Evolutionary conservation across 2,329 filamentous ascomycete genomes (phyloP), one percentile per base, ranked within the genome.

Genomic region (Trichoderma breve): DNA sequence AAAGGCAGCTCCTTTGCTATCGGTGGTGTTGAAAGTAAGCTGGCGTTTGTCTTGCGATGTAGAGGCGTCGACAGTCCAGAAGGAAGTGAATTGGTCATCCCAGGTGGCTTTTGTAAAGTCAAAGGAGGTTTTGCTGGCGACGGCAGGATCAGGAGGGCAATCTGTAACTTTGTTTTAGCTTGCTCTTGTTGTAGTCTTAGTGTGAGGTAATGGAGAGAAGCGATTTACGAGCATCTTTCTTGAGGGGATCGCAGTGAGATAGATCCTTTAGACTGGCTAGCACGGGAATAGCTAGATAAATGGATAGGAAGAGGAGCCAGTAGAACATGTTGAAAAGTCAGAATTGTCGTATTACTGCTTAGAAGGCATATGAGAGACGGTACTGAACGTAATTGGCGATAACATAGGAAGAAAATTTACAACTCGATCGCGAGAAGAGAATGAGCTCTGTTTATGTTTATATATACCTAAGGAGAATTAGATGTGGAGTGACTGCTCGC

Each of bases 91-190:
- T 15, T 70, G 62, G 36, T 76, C 61, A 68, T 76, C 74, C 47
- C 91, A 90, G 32, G 84, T 79, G 30, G 90, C 88, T 63, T 87
- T 82, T 34, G 86, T 88, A 81, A 95, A 93, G 82, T 94, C 90
- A 77, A 91, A 78, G 14, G 73, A 75, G 9, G 60, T 66, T 34
- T 76, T 83, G 85, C 75, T 87, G 26, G 88, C 91, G 6, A 94
- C 86, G 1, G 91, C 92, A n/a, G 90, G 85, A 77, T 93, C 85
- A 24, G 91, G 81, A 11, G 90, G 86, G 79, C 92, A 94, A 57
- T 73, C 79, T 53, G 47, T 24, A 3, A 21, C 43, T 51, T 21
- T 21, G 21, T 24, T 53, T 53, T 14, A 53, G 47, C 21, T 14
- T 53, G 11, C 11, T 24, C 9, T 14, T 53, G 14, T 24, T 5